Evolutionary conservation across 2,329 filamentous ascomycete species (phyloP).

Genomic region (Hypoxylon sp.): DNA sequence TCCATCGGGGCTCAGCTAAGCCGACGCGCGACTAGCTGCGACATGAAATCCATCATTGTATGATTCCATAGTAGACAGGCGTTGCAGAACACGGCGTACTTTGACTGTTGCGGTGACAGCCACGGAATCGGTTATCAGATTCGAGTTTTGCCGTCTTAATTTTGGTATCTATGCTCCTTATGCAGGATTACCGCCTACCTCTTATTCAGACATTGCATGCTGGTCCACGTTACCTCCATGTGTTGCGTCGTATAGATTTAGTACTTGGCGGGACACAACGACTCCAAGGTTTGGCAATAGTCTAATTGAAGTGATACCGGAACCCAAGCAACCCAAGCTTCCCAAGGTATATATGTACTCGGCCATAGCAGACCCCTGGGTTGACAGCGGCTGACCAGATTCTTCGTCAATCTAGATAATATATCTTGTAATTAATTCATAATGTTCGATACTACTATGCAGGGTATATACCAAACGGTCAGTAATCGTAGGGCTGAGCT

Average conservation of each 20-base stretch:
- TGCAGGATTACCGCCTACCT: constrained; percentile 23
- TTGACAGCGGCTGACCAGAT: constrained; percentile 28
- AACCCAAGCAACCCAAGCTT: neutral
- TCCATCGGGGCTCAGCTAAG: constrained; percentile 28
- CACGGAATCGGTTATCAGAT: constrained; percentile 22
- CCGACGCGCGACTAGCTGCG: constrained; percentile 23
- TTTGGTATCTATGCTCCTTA: constrained; percentile 25
- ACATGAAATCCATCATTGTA: constrained; percentile 3
- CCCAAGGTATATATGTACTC: constrained; percentile 9
- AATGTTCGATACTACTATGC: constrained; percentile 43
- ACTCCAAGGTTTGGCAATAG: constrained; percentile 10
- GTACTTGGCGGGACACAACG: constrained; percentile 19
- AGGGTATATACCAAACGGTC: constrained; percentile 37
- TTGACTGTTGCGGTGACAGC: constrained; percentile 7
- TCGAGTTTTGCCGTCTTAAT: constrained; percentile 22
- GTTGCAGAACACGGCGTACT: constrained; percentile 23
- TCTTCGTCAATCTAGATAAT: constrained; percentile 43
- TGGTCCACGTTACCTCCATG: constrained; percentile 26
- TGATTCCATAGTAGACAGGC: constrained; percentile 11
- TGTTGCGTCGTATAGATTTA: constrained; percentile 28
- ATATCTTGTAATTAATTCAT: constrained; percentile 42
- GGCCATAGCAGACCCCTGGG: constrained; percentile 19
- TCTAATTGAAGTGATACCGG: constrained; percentile 28
- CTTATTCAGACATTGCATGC: constrained; percentile 22
- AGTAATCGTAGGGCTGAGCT: constrained; percentile 44